A percentile compares a stretch with the other conserved stretches of the same genome.
phyloP scores from a whole-genome alignment of 2,329 filamentous ascomycete genomes.

The Polytolypa hystricis region DNA sequence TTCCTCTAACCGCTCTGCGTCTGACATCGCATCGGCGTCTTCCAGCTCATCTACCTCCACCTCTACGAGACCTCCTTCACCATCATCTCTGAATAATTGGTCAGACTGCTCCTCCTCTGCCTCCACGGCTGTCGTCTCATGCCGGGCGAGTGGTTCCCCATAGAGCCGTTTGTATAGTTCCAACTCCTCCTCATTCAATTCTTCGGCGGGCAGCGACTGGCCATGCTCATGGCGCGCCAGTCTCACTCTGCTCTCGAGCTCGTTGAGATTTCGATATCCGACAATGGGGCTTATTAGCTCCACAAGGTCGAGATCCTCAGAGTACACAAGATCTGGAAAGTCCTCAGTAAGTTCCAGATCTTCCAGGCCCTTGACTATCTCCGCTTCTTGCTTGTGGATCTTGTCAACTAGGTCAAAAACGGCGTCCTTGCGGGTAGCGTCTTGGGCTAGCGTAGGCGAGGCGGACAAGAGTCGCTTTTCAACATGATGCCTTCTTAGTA shows the following conservation, averaged over 20 bases:
- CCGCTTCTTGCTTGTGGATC: constrained; percentile 26
- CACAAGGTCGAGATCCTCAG: constrained; percentile 18
- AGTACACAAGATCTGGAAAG: constrained; percentile 15
- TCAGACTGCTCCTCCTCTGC: constrained; percentile 22
- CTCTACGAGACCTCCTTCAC: constrained; percentile 27
- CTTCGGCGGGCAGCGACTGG: constrained; percentile 60
- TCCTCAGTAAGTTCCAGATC: constrained; percentile 23
- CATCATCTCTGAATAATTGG: constrained; percentile 28
- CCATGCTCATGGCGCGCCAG: constrained; percentile 65
- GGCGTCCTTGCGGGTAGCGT: constrained; percentile 18
- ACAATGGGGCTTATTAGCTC: constrained; percentile 21
- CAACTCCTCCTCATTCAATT: constrained; percentile 60
- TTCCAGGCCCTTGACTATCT: constrained; percentile 24
- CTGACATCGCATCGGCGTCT: constrained; percentile 12
- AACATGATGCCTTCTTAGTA: not conserved
- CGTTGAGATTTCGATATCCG: constrained; percentile 22
- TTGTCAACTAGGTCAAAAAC: constrained; percentile 28
- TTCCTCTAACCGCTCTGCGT: not conserved
- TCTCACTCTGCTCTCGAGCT: constrained; percentile 42
- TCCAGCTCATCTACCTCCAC: constrained; percentile 18
- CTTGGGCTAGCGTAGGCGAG: not conserved
- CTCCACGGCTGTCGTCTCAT: constrained; percentile 20
- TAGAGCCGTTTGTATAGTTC: constrained; percentile 69
- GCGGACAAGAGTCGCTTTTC: constrained; percentile 5
- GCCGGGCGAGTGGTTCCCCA: constrained; percentile 51